Percentiles rank a stretch among this genome's conserved stretches.
These are phyloP conservation scores for Escovopsis sp. DNA, from an alignment of 2,329 filamentous ascomycete species.

Conservation along the genomic window DNA sequence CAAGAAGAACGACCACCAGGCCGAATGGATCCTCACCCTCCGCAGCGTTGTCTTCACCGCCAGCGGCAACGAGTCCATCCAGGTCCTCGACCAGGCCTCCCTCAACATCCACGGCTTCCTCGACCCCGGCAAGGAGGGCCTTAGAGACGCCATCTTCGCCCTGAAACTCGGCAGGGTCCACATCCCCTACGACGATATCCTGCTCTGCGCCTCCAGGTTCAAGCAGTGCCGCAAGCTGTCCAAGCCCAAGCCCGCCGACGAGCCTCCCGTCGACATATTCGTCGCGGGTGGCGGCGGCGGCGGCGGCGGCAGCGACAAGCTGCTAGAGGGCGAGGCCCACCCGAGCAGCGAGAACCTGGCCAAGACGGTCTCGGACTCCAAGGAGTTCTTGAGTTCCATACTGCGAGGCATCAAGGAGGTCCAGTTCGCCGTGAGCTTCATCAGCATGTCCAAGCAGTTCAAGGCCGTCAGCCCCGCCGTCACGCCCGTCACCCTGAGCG, in stretches of 20 bases:
- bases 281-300: too few species aligned
- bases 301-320: too few species aligned
- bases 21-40: conserved; percentile 84
- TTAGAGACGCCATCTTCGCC: conserved; percentile 79
- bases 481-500: conserved; percentile 64
- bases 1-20: conserved; percentile 49
- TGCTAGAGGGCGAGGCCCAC: conserved; percentile 40
- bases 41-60: conserved; percentile 81
- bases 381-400: conserved; percentile 81
- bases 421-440: conserved; percentile 84
- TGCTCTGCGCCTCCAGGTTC: conserved; percentile 43
- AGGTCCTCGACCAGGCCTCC: conserved; percentile 75
- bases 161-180: conserved; percentile 85
- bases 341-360: conserved; percentile 54
- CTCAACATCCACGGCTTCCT: conserved; percentile 86
- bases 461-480: conserved; percentile 42
- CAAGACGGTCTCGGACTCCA: conserved; percentile 78
- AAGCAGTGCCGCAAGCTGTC: conserved; percentile 28
- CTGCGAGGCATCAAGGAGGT: conserved; percentile 90
- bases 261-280: too few species aligned
- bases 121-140: conserved; percentile 69
- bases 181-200: conserved; percentile 78
- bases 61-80: conserved; percentile 68
- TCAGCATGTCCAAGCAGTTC: conserved; percentile 64
- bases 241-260: conserved; percentile 13